Conservation (phyloP, 1,284 basidiomycete genomes). For the Athelia sp. region DNA sequence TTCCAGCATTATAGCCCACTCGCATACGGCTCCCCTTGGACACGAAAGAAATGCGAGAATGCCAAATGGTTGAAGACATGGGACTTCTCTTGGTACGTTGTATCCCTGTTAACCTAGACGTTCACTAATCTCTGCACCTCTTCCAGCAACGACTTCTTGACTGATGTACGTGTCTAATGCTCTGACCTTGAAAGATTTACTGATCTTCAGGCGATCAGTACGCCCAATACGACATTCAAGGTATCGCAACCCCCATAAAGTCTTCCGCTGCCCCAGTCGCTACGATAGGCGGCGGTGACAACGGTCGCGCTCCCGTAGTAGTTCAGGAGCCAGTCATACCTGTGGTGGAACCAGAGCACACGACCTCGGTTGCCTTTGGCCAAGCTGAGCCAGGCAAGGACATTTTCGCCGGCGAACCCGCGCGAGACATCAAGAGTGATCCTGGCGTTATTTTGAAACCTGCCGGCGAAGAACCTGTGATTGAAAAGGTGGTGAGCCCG, state of each 20-base stretch:
- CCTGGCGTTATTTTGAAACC: not conserved
- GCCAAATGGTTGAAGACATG: constrained; percentile 89
- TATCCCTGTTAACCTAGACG: constrained; percentile 1
- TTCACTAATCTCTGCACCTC: constrained; percentile 8
- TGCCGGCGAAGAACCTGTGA: not conserved
- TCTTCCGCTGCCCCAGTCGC: constrained; percentile 26
- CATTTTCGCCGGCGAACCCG: constrained; percentile 48
- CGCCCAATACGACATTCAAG: constrained; percentile 38
- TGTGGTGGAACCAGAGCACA: constrained; percentile 17
- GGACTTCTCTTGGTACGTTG: constrained; percentile 88
- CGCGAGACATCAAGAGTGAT: constrained; percentile 33
- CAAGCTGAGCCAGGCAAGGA: constrained; percentile 65
- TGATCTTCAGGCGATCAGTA: constrained; percentile 36
- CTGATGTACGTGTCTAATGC: constrained; percentile 43
- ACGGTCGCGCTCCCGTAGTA: constrained; percentile 41
- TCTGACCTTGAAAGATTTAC: not conserved
- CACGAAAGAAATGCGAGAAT: constrained; percentile 67
- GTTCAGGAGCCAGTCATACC: constrained; percentile 29
- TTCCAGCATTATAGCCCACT: constrained; percentile 82
- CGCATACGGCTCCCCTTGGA: constrained; percentile 87
- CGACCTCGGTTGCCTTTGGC: constrained; percentile 39
- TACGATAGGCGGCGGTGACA: constrained; percentile 41
- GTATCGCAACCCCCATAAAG: constrained; percentile 36
- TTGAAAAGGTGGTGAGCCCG: constrained; percentile 6
- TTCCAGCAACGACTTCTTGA: constrained; percentile 55